Base-by-base conservation (phyloP, 1,284 basidiomycete species). In the Ceratobasidium sp. region DNA sequence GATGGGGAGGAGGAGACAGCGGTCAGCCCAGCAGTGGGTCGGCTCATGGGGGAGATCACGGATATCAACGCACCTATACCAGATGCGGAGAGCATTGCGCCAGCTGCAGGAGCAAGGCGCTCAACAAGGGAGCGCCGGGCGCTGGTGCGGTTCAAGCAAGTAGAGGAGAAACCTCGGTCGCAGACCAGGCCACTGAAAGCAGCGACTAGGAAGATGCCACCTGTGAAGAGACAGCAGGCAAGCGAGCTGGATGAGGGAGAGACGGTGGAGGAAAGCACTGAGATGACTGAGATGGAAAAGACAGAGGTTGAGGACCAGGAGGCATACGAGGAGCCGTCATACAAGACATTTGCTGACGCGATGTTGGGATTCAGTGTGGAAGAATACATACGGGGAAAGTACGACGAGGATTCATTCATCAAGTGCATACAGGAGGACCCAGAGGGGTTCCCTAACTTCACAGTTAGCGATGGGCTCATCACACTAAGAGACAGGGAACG, bases 401-500 rank as follows among this genome's bases (percentile, higher is more conserved):
- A 79, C 21, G 7, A 16, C 0, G 40, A 77, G 0, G 79, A 82
- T 54, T 0, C 59, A 0, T 77, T 80, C 30, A 80, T 80, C 60
- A 70, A 56, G 11, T 61, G 62, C 1, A 75, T 82, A 0, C 8
- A 81, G 0, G 74, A 73, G 0, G 64, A 74, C 0, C 79, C 79
- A 0, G 51, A 48, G 0, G 53, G 74, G 0, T 81, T 74, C 66
- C 58, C 72, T 1, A 78, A 79, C 66, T 83, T 82, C 70, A 11
- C 33, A 6, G 48, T 78, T 0, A 5, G 59, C 0, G 46, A 81
- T 21, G 77, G 77, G 0, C 44, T 80, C 0, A 69, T 83, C 1
- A 79, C 75, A 53, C 30, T 80, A 1, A 74, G 72, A 0, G 70
- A 77, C 6, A 5, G 72, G 0, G 76, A 73, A 0, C 30, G 51